Conservation (phyloP, 805 yeast species). For the Monosporozyma aerobia region DNA sequence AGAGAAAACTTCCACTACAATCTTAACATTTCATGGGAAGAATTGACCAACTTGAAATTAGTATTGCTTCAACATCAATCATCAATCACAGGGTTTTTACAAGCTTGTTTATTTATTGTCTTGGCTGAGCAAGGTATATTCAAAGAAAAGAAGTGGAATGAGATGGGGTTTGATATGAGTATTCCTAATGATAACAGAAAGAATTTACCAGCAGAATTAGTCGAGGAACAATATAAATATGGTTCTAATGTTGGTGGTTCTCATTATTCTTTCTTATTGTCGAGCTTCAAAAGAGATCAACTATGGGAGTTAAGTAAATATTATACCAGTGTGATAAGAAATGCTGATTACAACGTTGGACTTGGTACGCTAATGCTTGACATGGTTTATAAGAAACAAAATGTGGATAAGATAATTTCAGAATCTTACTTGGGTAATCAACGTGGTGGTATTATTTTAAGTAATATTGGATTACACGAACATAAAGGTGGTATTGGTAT, state of each 20-base stretch:
- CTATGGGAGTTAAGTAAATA: constrained; percentile 17
- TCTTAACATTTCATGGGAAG: constrained; percentile 8
- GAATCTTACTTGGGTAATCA: constrained; percentile 10
- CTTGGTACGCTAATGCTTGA: constrained; percentile 19
- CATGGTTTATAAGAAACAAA: constrained; percentile 9
- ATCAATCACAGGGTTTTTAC: constrained; percentile 23
- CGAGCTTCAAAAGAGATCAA: constrained; percentile 11
- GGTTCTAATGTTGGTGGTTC: constrained; percentile 23
- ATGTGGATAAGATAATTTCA: constrained; percentile 14
- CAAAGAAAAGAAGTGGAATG: constrained; percentile 10
- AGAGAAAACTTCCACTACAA: constrained; percentile 8
- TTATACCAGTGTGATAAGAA: constrained; percentile 11
- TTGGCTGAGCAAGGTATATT: constrained; percentile 14
- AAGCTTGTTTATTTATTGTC: constrained; percentile 17
- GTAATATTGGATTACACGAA: constrained; percentile 19
- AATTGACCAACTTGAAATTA: constrained; percentile 8
- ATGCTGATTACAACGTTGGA: constrained; percentile 13
- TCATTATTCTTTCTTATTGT: constrained; percentile 17
- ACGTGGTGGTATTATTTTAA: constrained; percentile 20
- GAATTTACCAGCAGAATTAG: constrained; percentile 12
- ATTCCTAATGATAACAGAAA: constrained; percentile 16
- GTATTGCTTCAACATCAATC: constrained; percentile 8
- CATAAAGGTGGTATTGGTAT: constrained; percentile 5
- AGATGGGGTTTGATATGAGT: constrained; percentile 18
- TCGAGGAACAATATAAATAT: constrained; percentile 12